Base-by-base conservation (phyloP, 176 grass and related monocot genomes). In the maize (Zea mays) region DNA sequence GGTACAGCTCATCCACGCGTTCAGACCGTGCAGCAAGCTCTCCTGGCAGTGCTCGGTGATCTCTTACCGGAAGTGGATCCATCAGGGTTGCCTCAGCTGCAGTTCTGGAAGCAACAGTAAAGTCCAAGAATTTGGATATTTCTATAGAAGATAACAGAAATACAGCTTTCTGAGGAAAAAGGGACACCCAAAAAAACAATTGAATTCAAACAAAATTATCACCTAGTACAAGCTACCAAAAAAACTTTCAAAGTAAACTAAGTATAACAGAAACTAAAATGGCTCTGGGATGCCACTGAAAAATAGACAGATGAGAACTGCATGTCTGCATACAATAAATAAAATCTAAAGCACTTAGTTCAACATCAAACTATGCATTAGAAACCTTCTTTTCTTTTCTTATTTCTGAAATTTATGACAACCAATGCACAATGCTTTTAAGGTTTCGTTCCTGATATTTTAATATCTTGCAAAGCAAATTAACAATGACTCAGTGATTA, bases 1-100 rank as follows among this genome's bases (percentile, higher is more conserved):
- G 81, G 65, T 88, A 88, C 58, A 88, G 72, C 47, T 85, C 86
- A 15, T 88, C 86, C 65, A 85, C 62, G 1, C 11, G 62, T 70
- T 73, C 82, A 15, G 74, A 20, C 58, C 60, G 77, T 10, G 65
- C 43, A 7, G 45, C 79, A 7, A 82, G 57, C 27, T 90, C 87
- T 5, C 41, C 59, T 54, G 62, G 34, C 46, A 77, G 38, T 36
- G 34, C 14, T 74, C 70, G 68, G 19, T 87, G 82, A 52, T 83
- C 91, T 84, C 87, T 85, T 84, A 8, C 27, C 27, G 27, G 27
- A 27, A 27, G 27, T 27, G 27, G 27, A 27, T 27, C 27, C 27
- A 27, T 27, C 27, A 27, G 41, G 45, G 64, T 9, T 12, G 41
- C 38, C 43, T 78, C 85, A 64, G 54, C 67, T 14, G 67, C 78